Evolutionary conservation across 2,329 filamentous ascomycete genomes (phyloP).

Genomic region (Orbilia quercus): DNA sequence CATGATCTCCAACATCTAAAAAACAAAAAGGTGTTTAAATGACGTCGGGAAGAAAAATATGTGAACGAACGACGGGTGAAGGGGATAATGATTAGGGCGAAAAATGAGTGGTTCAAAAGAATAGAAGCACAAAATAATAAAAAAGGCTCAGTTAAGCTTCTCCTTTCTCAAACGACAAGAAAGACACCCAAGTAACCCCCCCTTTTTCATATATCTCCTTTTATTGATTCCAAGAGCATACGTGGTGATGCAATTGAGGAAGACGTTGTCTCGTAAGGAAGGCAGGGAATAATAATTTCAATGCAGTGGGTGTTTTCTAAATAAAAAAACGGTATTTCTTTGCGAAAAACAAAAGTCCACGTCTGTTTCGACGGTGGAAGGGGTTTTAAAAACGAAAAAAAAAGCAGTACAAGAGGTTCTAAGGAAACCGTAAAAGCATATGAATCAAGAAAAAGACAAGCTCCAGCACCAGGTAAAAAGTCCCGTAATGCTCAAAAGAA

Average conservation of each 20-base stretch:
- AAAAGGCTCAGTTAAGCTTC: too few relatives aligned
- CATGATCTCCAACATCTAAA: constrained; percentile 26
- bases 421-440: constrained; percentile 12
- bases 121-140: not conserved
- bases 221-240: too few relatives aligned
- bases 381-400: constrained; percentile 8
- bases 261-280: too few relatives aligned
- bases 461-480: constrained; percentile 23
- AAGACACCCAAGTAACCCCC: too few relatives aligned
- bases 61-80: not conserved
- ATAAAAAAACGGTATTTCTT: not conserved
- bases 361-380: constrained; percentile 14
- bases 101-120: constrained; percentile 7
- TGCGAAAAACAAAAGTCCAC: constrained; percentile 3
- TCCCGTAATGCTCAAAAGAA: constrained; percentile 31
- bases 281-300: too few relatives aligned
- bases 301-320: too few relatives aligned
- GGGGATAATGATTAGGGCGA: too few relatives aligned
- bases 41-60: too few relatives aligned
- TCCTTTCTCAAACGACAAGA: too few relatives aligned
- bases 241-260: too few relatives aligned
- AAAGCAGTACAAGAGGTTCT: too few relatives aligned
- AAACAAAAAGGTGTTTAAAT: not conserved
- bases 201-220: too few relatives aligned
- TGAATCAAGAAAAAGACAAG: not conserved